Base-by-base conservation (phyloP, 768 basidiomycete genomes). In the Tricholoma sp. region DNA sequence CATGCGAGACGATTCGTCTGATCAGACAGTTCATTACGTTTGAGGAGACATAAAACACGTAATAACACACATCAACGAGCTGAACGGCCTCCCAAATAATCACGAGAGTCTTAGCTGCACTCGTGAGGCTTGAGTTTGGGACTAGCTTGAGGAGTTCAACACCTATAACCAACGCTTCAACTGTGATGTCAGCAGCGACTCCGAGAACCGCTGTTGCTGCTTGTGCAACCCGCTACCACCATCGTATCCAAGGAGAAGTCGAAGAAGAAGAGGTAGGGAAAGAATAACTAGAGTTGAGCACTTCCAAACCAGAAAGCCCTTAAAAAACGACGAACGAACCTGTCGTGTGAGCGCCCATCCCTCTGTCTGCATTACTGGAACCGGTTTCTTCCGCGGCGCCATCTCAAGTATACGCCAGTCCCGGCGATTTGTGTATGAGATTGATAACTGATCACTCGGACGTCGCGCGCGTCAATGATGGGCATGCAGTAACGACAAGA, bases 1-100 rank as follows among this genome's bases (percentile, higher is more conserved):
- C 86, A 88, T 1, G 81, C 79, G 12, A 85, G 71, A n/a, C 85
- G 77, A 59, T 91, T 89, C 59, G 81, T 82, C 89, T 91, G 61
- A 29, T 19, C n/a, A 60, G 41, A 43, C 1, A 24, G 10, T 4
- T 39, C 12, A 61, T 32, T 27, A 43, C 21, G n/a, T 29, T 29
- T 4, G 3, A 31, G 18, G 39, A 8, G 14, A 43, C 14, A 16
- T 51, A 54, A n/a, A 41, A 16, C 29, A 29, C 8, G 29, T 4
- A 55, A 47, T 3, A 75, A n/a, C 84, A 63, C 59, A 89, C 87
- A 52, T 88, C 85, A 12, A 88, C 83, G 24, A 70, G 63, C 57
- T 84, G 76, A 6, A 84, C 73, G 0, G 83, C 74, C 43, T 84
- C 80, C 88, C 88, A 89, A n/a, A 89, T 85, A 6, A 64, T 68